phyloP scores from a whole-genome alignment of 2,329 filamentous ascomycete genomes.

The Phaeosphaeriaceae sp. region DNA sequence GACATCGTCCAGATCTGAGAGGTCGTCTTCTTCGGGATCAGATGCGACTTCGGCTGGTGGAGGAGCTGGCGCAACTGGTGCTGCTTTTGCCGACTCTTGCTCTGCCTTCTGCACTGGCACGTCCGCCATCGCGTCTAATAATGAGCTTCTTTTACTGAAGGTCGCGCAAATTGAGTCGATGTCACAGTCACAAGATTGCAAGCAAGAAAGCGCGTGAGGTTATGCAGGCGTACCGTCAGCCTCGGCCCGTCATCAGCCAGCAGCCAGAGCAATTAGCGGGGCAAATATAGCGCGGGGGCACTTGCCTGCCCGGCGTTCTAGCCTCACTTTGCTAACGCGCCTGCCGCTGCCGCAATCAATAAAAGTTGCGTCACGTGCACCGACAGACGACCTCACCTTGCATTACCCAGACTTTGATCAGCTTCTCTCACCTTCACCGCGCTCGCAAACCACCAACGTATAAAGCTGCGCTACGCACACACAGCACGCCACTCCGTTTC shows the following conservation, averaged over 20 bases:
- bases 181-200: background rate
- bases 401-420: constrained; percentile 1
- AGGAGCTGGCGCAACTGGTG: constrained; percentile 17
- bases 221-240: constrained; percentile 23
- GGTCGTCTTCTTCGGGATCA: constrained; percentile 90
- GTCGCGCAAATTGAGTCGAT: background rate
- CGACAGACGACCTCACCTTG: constrained; percentile 21
- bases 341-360: constrained; percentile 6
- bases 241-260: constrained; percentile 31
- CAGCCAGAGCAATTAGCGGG: constrained; percentile 22
- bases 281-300: constrained; percentile 26
- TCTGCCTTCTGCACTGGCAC: constrained; percentile 26
- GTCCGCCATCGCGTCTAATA: constrained; percentile 29
- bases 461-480: constrained; percentile 11
- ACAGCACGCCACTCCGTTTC: background rate
- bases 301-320: constrained; percentile 16
- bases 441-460: background rate
- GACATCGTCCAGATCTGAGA: constrained; percentile 93
- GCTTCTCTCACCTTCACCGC: constrained; percentile 24
- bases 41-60: constrained; percentile 60
- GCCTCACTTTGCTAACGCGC: constrained; percentile 12
- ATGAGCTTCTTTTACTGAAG: background rate
- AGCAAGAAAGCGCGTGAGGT: constrained; percentile 1
- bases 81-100: constrained; percentile 11
- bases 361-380: constrained; percentile 33